Evolutionary conservation across 495 filamentous ascomycete genomes (phyloP), one percentile per base, ranked within the genome.

Genomic region (Hyphodiscus hymeniophilus): DNA sequence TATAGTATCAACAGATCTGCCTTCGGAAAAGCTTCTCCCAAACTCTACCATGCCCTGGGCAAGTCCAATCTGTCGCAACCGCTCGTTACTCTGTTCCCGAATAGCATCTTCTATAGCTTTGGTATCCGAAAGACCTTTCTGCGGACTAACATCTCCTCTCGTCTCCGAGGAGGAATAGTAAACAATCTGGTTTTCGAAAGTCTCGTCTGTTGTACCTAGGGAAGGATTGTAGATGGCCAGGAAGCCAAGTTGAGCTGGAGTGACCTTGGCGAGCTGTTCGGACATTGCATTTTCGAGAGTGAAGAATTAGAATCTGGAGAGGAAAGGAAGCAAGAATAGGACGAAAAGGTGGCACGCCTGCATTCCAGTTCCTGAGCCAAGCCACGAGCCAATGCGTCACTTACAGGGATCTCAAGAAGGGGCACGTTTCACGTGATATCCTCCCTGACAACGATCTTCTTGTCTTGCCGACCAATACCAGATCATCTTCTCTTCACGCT

Each of bases 41-140:
- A 99, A 97, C 63, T 84, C 84, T 48, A 95, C 87, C 80, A 97
- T 95, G 45, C 89, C 92, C 70, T 99, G 92, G 43, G 92, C 94
- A 54, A 98, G 76, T n/a, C 92, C 92, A 62, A 98, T 86, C 67
- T 94, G 88, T 51, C 94, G 77, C 58, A 97, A 65, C 52, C 76
- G 82, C 67, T 91, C 83, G 62, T 97, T 94, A 50, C 73, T 75
- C 43, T 85, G 73, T 55, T 85, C 77, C 33, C 74, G 73, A 15
- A 66, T 66, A 3, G 73, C 51, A 35, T 60, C 67, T 11, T 65
- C 60, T 6, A 70, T 31, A 48, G 61, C 60, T 56, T 69, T 62
- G 54, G 67, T 60, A 33, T 63, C 61, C 10, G 57, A 55, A 22
- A 58, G 61, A 38, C 61, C 62, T 15, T 54, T 51, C 21, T 54